Percentiles rank a stretch among this genome's conserved stretches.
Evolutionary conservation across 805 yeast genomes (phyloP).

Genomic region (Metschnikowia chrysomelidarum): DNA sequence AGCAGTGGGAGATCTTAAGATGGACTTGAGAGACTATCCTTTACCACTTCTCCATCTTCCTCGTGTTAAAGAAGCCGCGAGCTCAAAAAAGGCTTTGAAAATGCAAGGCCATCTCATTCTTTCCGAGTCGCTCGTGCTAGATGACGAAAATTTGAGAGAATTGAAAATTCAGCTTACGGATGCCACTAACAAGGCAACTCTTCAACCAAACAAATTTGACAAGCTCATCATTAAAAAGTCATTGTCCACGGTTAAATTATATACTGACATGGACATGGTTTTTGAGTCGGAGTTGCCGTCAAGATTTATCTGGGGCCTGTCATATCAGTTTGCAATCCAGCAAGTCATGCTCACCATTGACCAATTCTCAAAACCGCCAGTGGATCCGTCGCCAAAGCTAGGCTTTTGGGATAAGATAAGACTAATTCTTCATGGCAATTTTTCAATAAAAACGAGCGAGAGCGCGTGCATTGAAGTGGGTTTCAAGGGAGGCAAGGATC

Average conservation of each 20-base stretch:
- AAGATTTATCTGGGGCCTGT: conserved; percentile 78
- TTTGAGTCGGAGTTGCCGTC: conserved; percentile 58
- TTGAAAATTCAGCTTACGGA: conserved; percentile 61
- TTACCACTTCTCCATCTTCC: conserved; percentile 80
- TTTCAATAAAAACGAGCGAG: conserved; percentile 50
- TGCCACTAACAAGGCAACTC: conserved; percentile 34
- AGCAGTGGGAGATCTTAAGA: conserved; percentile 56
- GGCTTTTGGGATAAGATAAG: conserved; percentile 95
- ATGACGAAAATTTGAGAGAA: conserved; percentile 54
- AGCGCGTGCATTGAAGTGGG: conserved; percentile 53
- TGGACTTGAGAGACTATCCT: conserved; percentile 83
- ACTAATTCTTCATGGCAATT: conserved; percentile 69
- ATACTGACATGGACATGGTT: conserved; percentile 55
- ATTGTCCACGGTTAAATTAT: conserved; percentile 70
- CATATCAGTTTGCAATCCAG: conserved; percentile 80
- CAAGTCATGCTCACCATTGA: conserved; percentile 77
- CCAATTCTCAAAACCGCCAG: conserved; percentile 83
- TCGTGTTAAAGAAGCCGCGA: conserved; percentile 23
- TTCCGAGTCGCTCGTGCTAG: conserved; percentile 58
- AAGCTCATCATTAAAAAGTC: conserved; percentile 68
- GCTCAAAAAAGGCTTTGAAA: conserved; percentile 23
- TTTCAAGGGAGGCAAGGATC: conserved; percentile 75
- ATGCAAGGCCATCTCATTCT: conserved; percentile 66
- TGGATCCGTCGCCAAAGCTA: conserved; percentile 78
- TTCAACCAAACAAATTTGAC: conserved; percentile 15